These are phyloP conservation scores for Mariannaea sp. DNA, from an alignment of 2,329 filamentous ascomycete genomes.

Conservation along the genomic window DNA sequence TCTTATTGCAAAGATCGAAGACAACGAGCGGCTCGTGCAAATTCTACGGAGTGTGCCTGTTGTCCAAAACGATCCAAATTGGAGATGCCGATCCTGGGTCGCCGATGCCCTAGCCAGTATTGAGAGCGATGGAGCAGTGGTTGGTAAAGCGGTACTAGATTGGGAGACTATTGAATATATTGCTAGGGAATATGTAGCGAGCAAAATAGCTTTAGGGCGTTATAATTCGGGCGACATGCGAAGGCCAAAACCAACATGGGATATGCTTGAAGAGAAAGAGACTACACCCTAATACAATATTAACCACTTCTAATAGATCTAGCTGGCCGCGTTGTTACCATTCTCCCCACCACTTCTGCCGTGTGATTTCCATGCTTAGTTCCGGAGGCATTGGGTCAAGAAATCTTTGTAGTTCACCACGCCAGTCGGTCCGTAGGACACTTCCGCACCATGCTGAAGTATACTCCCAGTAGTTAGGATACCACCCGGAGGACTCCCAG, in stretches of 20 bases:
- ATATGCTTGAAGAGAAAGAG: slow-evolving; percentile 37
- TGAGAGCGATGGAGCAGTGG: slow-evolving; percentile 41
- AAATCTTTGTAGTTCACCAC: slow-evolving; percentile 42
- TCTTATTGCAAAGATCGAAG: slow-evolving; percentile 46
- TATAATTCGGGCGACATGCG: slow-evolving; percentile 22
- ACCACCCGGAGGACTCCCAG: slow-evolving; percentile 44
- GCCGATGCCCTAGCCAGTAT: slow-evolving; percentile 42
- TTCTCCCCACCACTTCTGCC: slow-evolving; percentile 14
- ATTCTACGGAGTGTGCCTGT: slow-evolving; percentile 42
- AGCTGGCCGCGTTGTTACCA: no score
- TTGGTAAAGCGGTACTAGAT: slow-evolving; percentile 45
- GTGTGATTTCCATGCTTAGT: slow-evolving; percentile 10
- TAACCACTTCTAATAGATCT: no score
- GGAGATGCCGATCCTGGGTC: slow-evolving; percentile 49
- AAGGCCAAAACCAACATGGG: slow-evolving; percentile 38
- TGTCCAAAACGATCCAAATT: slow-evolving; percentile 42
- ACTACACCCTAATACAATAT: slow-evolving; percentile 18
- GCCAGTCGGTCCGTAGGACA: no score
- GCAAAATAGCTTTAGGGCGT: slow-evolving; percentile 39
- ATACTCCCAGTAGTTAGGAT: slow-evolving; percentile 44
- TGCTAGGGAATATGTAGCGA: slow-evolving; percentile 42
- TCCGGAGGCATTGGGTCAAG: slow-evolving; percentile 5
- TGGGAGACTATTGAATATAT: slow-evolving; percentile 45
- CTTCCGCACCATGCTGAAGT: slow-evolving; percentile 32
- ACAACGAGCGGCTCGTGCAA: slow-evolving; percentile 40